Base-by-base conservation (phyloP, 2,329 filamentous ascomycete genomes). In the Aspergillus novoparasiticus region DNA sequence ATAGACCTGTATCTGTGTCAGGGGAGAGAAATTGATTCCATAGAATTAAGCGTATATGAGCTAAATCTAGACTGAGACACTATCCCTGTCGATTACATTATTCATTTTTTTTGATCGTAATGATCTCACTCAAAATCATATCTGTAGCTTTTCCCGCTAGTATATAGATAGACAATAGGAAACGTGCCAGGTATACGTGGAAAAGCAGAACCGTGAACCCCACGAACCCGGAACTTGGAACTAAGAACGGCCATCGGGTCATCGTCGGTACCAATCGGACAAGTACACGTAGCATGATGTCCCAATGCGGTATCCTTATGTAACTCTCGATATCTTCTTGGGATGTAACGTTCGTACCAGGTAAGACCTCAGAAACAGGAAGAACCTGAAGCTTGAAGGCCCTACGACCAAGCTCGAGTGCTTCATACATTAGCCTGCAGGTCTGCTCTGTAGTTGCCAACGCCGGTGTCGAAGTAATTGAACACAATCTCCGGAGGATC, bases 141-240 rank as follows among this genome's bases (percentile, higher is more conserved):
- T 88, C 86, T 2, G 85, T 84, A 1, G 87, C 87, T 79, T 89
- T 89, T 78, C 89, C 86, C 1, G 80, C 81, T 6, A 86, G 78
- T 73, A 89, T 85, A 67, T 85, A 86, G 0, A 82, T 82, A 0
- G 85, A 80, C 0, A 84, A 81, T 79, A 32, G 83, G 80, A 68
- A 84, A 87, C 57, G 79, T 83, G 65, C 86, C 86, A 1, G 85
- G 85, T 59, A 85, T 86, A 60, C 79, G 79, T 1, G 86, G 85
- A 63, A 85, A 89, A 0, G 85, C 80, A 30, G 81, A 84, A 0
- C 86, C 87, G 75, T 79, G 73, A 0, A 87, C 82, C 0, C 85
- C 86, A 10, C 83, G 78, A 1, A 90, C 87, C 14, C 81, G 78
- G 71, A 89, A 88, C 57, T 84, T 75, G 0, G 78, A 79, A 69